These are phyloP conservation scores for Elaeis guineensis DNA, from an alignment of 176 grass and related monocot species.

Conservation along the genomic window DNA sequence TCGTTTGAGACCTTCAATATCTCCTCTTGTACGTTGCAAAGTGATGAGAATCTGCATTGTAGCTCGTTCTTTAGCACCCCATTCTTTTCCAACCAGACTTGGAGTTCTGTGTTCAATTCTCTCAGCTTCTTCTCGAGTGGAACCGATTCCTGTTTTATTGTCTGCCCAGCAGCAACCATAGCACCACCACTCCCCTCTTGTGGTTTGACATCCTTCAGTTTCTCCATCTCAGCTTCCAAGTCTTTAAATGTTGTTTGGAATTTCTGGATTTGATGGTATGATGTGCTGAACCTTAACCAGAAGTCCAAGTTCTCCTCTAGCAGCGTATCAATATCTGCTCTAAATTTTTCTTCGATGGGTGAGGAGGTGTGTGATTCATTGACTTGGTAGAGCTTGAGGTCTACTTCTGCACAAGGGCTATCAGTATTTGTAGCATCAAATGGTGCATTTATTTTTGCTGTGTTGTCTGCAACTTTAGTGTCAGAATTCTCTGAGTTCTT, in stretches of 20 bases:
- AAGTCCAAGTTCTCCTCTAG: slow-evolving; percentile 77
- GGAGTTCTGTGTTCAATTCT: slow-evolving; percentile 74
- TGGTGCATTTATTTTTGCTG: slow-evolving; percentile 16
- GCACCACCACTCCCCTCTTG: slow-evolving; percentile 4
- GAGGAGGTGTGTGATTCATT: slow-evolving; percentile 19
- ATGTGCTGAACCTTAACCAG: slow-evolving; percentile 71
- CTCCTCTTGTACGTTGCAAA: slow-evolving; percentile 55
- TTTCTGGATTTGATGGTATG: slow-evolving; percentile 57
- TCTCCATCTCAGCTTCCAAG: slow-evolving; percentile 30
- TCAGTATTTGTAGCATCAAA: background rate
- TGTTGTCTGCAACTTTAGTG: background rate
- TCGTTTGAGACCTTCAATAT: slow-evolving; percentile 6
- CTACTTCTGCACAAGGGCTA: background rate
- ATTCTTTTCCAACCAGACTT: slow-evolving; percentile 87
- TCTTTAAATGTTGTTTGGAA: slow-evolving; percentile 53
- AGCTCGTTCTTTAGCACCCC: slow-evolving; percentile 54
- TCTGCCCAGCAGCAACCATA: background rate
- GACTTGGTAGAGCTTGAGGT: background rate
- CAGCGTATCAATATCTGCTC: slow-evolving; percentile 54
- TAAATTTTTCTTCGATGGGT: slow-evolving; percentile 65
- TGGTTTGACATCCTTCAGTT: slow-evolving; percentile 19
- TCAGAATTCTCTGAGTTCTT: slow-evolving; percentile 31
- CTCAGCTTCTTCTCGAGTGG: slow-evolving; percentile 36
- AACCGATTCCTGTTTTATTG: slow-evolving; percentile 10
- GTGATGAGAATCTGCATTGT: slow-evolving; percentile 45